phyloP scores from a whole-genome alignment of 306 rosid genomes.

The Sophora flavescens region DNA sequence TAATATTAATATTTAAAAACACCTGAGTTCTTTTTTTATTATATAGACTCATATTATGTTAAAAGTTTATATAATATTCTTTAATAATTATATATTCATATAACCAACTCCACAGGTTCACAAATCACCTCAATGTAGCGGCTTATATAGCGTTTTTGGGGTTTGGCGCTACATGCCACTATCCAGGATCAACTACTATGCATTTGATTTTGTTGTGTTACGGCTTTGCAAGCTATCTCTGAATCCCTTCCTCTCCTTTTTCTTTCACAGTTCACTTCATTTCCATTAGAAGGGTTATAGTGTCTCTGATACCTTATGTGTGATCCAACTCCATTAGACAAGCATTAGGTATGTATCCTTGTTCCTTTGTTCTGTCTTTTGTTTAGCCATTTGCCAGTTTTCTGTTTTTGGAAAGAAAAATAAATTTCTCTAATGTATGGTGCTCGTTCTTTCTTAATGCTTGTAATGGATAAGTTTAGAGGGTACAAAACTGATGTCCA shows the following conservation, averaged over 20 bases:
- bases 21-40: too few species aligned
- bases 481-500: background rate
- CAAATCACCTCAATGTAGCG: too few species aligned
- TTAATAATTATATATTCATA: too few species aligned
- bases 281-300: too few species aligned
- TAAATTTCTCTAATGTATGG: background rate
- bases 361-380: background rate
- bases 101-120: too few species aligned
- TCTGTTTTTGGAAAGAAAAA: background rate
- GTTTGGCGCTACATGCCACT: too few species aligned
- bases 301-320: background rate
- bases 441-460: background rate
- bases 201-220: background rate
- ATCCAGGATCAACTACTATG: too few species aligned
- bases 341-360: background rate
- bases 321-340: background rate
- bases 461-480: background rate
- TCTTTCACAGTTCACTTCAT: too few species aligned
- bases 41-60: too few species aligned
- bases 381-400: constrained; percentile 9
- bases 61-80: too few species aligned
- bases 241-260: background rate
- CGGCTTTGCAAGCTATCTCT: background rate
- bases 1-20: too few species aligned
- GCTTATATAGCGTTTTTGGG: too few species aligned